Evolutionary conservation across 768 basidiomycete genomes (phyloP).

Genomic region (Pholiota molesta): DNA sequence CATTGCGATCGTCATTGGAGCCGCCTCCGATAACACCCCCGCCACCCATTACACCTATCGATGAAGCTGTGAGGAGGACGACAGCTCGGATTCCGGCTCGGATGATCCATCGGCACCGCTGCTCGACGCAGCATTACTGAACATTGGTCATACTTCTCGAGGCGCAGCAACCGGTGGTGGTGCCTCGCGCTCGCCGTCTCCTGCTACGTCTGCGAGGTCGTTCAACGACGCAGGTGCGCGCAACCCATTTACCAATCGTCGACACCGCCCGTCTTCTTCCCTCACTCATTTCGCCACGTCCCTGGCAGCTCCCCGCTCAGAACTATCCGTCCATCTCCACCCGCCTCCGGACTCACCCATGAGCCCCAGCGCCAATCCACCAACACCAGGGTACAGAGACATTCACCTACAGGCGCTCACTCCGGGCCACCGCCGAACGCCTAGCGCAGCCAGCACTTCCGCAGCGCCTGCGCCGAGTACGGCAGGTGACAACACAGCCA

Average conservation of each 20-base stretch:
- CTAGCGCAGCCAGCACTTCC: slow-evolving; percentile 27
- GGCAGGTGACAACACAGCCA: slow-evolving; percentile 23
- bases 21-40: slow-evolving; percentile 51
- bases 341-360: slow-evolving; percentile 80
- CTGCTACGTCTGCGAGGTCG: slow-evolving; percentile 54
- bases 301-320: slow-evolving; percentile 65
- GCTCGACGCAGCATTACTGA: slow-evolving; percentile 15
- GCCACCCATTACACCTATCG: slow-evolving; percentile 79
- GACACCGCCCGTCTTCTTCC: slow-evolving; percentile 58
- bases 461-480: slow-evolving; percentile 12
- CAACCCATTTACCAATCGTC: slow-evolving; percentile 78
- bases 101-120: slow-evolving; percentile 32
- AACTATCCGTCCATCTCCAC: slow-evolving; percentile 71
- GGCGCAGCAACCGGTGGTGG: slow-evolving; percentile 7
- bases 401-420: slow-evolving; percentile 75
- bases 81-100: slow-evolving; percentile 33
- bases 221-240: slow-evolving; percentile 76
- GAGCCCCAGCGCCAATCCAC: slow-evolving; percentile 75
- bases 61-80: slow-evolving; percentile 56
- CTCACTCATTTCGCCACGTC: slow-evolving; percentile 69
- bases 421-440: slow-evolving; percentile 41
- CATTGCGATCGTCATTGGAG: slow-evolving; percentile 57
- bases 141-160: background rate
- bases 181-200: slow-evolving; percentile 53
- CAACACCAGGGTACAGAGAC: slow-evolving; percentile 83